Conservation (phyloP, 139 green algal species). For the Astrephomene gubernaculifera region DNA sequence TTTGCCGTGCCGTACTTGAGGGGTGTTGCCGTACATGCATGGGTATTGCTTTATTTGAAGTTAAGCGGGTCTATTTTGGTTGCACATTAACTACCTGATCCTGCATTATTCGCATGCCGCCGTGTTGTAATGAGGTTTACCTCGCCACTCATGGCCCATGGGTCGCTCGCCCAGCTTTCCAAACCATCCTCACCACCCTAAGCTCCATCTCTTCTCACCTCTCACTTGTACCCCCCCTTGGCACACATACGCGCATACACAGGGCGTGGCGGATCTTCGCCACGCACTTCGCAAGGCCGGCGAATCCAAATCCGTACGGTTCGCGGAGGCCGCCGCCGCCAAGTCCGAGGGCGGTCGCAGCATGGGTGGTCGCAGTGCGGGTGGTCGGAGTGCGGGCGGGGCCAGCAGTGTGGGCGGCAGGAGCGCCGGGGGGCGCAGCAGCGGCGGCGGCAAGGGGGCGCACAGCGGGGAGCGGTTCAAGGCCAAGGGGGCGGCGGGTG, state of each 20-base stretch:
- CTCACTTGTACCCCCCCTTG: background rate
- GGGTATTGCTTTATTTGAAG: too few species aligned
- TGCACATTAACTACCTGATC: too few species aligned
- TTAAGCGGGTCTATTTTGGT: too few species aligned
- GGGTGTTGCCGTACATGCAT: too few species aligned
- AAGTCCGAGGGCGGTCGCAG: constrained; percentile 1
- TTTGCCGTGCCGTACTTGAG: too few species aligned
- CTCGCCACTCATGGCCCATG: too few species aligned
- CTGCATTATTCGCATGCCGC: too few species aligned
- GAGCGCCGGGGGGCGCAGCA: background rate
- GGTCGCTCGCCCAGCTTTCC: too few species aligned
- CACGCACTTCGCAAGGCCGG: constrained; percentile 54
- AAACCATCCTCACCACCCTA: too few species aligned
- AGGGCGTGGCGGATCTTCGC: constrained; percentile 49
- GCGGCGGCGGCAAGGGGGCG: constrained; percentile 41
- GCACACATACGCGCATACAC: background rate
- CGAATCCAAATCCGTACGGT: constrained; percentile 67
- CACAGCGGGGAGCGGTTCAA: constrained; percentile 81
- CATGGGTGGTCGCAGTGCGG: constrained; percentile 2
- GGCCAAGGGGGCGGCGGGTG: constrained; percentile 72
- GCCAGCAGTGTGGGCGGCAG: background rate
- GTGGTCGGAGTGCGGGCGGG: background rate
- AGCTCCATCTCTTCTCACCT: too few species aligned
- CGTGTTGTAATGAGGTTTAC: too few species aligned
- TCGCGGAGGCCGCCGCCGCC: constrained; percentile 51